These are phyloP conservation scores for Blastomyces emzantsi DNA, from an alignment of 2,329 filamentous ascomycete species.

Conservation along the genomic window DNA sequence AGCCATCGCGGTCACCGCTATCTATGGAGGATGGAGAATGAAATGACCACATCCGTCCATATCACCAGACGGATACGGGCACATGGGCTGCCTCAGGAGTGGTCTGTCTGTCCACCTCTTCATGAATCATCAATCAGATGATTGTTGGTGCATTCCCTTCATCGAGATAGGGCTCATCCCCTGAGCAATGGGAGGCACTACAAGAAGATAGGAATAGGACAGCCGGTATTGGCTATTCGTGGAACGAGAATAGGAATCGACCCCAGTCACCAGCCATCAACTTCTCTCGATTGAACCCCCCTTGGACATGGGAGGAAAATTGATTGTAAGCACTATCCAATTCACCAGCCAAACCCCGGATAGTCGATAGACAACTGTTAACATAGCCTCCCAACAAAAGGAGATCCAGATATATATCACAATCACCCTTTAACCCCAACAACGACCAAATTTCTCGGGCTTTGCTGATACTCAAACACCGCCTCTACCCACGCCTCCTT, in stretches of 20 bases:
- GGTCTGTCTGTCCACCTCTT: not conserved
- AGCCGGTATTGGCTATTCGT: not conserved
- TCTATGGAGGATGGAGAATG: too few relatives aligned
- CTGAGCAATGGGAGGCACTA: not conserved
- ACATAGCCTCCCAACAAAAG: not conserved
- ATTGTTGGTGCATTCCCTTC: not conserved
- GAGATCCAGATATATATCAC: slow-evolving; percentile 20
- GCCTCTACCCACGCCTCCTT: slow-evolving; percentile 80
- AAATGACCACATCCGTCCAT: not conserved
- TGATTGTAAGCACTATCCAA: not conserved
- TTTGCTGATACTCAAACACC: slow-evolving; percentile 79
- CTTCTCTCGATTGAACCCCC: not conserved
- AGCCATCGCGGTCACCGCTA: too few relatives aligned
- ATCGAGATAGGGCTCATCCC: not conserved
- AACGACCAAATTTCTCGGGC: slow-evolving; percentile 84
- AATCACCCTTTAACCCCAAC: slow-evolving; percentile 71
- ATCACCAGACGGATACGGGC: not conserved
- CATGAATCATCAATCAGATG: not conserved
- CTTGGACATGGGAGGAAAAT: not conserved
- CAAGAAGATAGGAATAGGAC: not conserved
- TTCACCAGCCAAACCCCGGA: not conserved
- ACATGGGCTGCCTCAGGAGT: not conserved
- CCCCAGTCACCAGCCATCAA: not conserved
- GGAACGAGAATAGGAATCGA: not conserved
- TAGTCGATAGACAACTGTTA: not conserved